Base-by-base conservation (phyloP, 352 stramenopile genomes). In the Elongisporangium senticosum region DNA sequence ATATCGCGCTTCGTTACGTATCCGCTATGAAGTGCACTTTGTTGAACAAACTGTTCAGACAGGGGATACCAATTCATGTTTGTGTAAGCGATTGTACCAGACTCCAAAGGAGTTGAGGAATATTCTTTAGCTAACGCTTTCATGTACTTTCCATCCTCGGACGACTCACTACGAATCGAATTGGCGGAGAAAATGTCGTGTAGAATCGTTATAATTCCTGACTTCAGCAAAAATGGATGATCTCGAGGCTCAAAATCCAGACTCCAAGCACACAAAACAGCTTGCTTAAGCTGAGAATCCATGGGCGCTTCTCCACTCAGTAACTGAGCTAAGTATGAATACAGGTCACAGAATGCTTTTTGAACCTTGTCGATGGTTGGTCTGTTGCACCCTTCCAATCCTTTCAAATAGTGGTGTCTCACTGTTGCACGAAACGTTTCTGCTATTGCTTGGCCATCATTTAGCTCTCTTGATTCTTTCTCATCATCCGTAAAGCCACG, bases 331-430 rank as follows among this genome's bases (percentile, higher is more conserved):
- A 96, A 64, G 17, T 83, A 71, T 1, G 67, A 61, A 50, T 96
- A 96, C 1, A 96, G 61, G n/a, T 82, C 76, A 56, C 76, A 87
- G 52, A 96, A 96, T 3, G 84, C 75, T 11, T 52, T 53, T 59
- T 90, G 84, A 11, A 93, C 74, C 7, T 59, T 65, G 26, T 92
- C 63, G 6, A 80, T 69, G 20, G 71, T 86, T 4, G 75, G 72
- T 15, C 79, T 72, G 64, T 77, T 89, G 55, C 83, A 96, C 0
- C 84, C 86, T 69, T 96, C 86, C 14, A 96, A 72, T 15, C 85
- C 84, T 59, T 96, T 96, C 23, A 94, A 61, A 51, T 96, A 94
- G 51, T 96, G 86, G 43, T 96, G 86, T 1, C 86, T 72, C 39
- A 93, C 83, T 0, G 86, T 96, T 49, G 86, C 84, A 8, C 86